Percentiles rank a stretch among this genome's conserved stretches.
Evolutionary conservation across 306 rosid genomes (phyloP).

Genomic region (Cicer cuneatum): DNA sequence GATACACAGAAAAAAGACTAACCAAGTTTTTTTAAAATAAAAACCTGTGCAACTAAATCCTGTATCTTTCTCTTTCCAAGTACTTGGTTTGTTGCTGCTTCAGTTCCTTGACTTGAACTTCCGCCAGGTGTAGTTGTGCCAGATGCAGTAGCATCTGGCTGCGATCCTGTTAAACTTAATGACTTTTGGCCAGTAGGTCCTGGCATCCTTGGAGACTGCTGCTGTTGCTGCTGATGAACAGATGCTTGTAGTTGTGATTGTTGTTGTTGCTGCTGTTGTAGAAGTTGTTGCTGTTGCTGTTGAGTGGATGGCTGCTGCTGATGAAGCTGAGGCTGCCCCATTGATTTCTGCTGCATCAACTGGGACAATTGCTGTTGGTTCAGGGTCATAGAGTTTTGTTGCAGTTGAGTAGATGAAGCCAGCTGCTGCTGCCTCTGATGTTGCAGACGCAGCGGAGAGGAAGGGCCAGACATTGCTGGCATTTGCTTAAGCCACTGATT

Average conservation of each 20-base stretch:
- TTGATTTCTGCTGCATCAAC: constrained; percentile 74
- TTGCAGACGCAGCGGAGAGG: constrained; percentile 70
- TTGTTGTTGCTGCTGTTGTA: constrained; percentile 65
- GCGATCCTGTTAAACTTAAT: constrained; percentile 96
- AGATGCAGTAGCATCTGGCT: constrained; percentile 97
- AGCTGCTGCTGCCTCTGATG: constrained; percentile 87
- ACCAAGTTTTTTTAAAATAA: constrained; percentile 9
- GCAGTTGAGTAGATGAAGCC: constrained; percentile 78
- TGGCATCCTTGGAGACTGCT: constrained; percentile 83
- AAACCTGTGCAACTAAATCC: constrained; percentile 95
- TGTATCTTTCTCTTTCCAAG: constrained; percentile 99
- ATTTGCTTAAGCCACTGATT: constrained; percentile 93
- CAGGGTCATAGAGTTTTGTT: constrained; percentile 63
- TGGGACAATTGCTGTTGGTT: constrained; percentile 79
- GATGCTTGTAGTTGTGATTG: constrained; percentile 73
- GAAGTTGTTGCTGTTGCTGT: constrained; percentile 61
- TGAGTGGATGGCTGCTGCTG: constrained; percentile 54
- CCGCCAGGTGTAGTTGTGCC: constrained; percentile 98
- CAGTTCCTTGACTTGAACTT: constrained; percentile 99
- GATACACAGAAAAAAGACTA: constrained; percentile 10
- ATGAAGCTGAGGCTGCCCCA: constrained; percentile 77
- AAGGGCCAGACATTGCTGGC: constrained; percentile 73
- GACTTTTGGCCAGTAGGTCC: constrained; percentile 89
- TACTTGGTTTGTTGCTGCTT: constrained; percentile 95
- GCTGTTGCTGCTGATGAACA: constrained; percentile 85